Evolutionary conservation across 1,284 basidiomycete species (phyloP).

Genomic region (Phlebopus sp.): DNA sequence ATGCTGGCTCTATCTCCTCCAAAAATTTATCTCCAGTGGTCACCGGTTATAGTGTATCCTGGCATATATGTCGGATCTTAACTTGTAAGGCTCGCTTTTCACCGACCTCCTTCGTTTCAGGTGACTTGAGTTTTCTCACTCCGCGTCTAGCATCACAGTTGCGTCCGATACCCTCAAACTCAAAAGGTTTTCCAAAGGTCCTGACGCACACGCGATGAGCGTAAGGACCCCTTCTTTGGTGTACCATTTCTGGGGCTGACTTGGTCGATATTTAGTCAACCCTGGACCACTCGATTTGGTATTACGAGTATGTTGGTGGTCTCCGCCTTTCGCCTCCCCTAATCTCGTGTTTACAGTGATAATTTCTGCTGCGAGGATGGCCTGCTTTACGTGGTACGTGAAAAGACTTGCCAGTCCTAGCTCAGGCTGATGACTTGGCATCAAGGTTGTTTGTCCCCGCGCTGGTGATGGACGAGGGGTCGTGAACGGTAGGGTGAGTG

Average conservation of each 20-base stretch:
- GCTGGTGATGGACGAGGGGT: conserved; percentile 73
- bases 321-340: not conserved
- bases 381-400: conserved; percentile 73
- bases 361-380: conserved; percentile 78
- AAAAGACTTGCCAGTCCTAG: not conserved
- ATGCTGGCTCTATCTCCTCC: conserved; percentile 12
- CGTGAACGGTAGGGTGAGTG: conserved; percentile 67
- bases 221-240: conserved; percentile 39
- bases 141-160: conserved; percentile 55
- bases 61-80: conserved; percentile 81
- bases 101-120: conserved; percentile 1
- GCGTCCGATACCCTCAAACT: conserved; percentile 67
- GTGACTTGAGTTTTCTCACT: not conserved
- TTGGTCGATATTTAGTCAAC: conserved; percentile 55
- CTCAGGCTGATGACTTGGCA: conserved; percentile 7
- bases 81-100: conserved; percentile 54
- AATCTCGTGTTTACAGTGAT: conserved; percentile 43
- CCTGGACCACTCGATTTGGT: conserved; percentile 84
- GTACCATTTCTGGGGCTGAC: conserved; percentile 3
- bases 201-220: conserved; percentile 64
- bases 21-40: conserved; percentile 7
- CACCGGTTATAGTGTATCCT: conserved; percentile 66
- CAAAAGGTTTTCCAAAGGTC: conserved; percentile 46
- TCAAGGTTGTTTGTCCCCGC: conserved; percentile 62
- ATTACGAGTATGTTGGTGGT: conserved; percentile 58